Conservation (phyloP, 805 yeast species). For the Metschnikowia dekortorum region DNA sequence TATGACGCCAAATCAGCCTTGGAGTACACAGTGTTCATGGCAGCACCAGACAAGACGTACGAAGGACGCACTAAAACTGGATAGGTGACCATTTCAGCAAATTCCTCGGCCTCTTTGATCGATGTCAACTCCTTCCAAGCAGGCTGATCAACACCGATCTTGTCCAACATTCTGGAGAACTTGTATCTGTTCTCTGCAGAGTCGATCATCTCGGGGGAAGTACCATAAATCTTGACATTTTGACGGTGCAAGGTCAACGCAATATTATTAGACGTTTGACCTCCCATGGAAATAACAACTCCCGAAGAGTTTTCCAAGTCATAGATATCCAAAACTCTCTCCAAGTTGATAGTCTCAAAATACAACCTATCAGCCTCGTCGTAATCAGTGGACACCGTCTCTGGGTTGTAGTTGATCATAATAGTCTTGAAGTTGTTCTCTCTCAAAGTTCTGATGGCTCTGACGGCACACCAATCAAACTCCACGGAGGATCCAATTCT, state of each 20-base stretch:
- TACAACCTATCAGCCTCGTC: slow-evolving; percentile 97
- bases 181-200: slow-evolving; percentile 97
- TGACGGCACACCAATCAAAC: slow-evolving; percentile 99
- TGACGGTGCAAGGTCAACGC: slow-evolving; percentile 87
- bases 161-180: slow-evolving; percentile 95
- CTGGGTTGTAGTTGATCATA: slow-evolving; percentile 98
- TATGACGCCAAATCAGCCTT: slow-evolving; percentile 82
- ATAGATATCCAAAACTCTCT: slow-evolving; percentile 90
- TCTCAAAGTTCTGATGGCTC: slow-evolving; percentile 91
- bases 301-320: slow-evolving; percentile 88
- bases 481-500: slow-evolving; percentile 98
- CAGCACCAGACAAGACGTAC: slow-evolving; percentile 96
- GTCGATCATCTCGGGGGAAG: slow-evolving; percentile 97
- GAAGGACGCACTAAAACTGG: slow-evolving; percentile 98
- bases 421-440: slow-evolving; percentile 83
- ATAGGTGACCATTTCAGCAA: slow-evolving; percentile 85
- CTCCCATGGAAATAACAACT: slow-evolving; percentile 97
- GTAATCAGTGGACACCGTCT: slow-evolving; percentile 97
- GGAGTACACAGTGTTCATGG: slow-evolving; percentile 95
- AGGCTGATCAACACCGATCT: slow-evolving; percentile 96
- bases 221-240: slow-evolving; percentile 91
- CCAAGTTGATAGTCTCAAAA: slow-evolving; percentile 92
- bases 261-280: slow-evolving; percentile 96
- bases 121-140: slow-evolving; percentile 98
- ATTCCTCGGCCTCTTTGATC: slow-evolving; percentile 83